Base-by-base conservation (phyloP, 192 early-diverging fungal species). In the Gamsiella multidivaricata region DNA sequence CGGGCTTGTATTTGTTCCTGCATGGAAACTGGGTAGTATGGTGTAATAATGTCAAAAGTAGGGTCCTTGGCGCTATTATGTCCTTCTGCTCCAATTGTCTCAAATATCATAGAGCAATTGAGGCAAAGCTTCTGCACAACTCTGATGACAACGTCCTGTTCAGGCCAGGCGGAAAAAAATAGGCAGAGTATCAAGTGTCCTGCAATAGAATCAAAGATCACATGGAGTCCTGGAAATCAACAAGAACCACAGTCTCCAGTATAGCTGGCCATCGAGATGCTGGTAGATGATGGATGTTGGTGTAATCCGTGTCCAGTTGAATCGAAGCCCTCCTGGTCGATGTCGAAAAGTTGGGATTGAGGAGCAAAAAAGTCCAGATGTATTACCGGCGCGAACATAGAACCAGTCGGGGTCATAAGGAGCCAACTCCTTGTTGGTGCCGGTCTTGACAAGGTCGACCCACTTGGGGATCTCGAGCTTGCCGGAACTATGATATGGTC, bases 351-450 rank as follows among this genome's bases (percentile, higher is more conserved):
- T 78, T 15, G 23, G 39, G 23, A 46, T 46, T 10, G 4, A n/a
- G n/a, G 15, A 46, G n/a, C 5, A 46, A 46, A 46, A 46, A 46
- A 46, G 9, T 52, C 20, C 28, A 29, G 25, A 54, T 49, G 57
- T 49, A 84, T 58, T 81, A 92, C 93, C 94, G 65, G 95, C 95
- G 69, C 95, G 95, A 56, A 97, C 83, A 89, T 96, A 99, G 93
- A 91, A 99, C 96, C 96, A 99, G 89, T 99, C 97, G 53, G 94
- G 91, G 82, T 99, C 96, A 85, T 96, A 94, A 34, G 97, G 97
- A 71, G 92, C 92, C 62, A 97, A 89, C 86, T 99, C 96, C 92
- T 97, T 97, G 91, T 88, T 90, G 68, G 93, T 89, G 63, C 89
- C 94, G 70, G 96, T 97, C 91, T 99, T 99, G 88, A 96, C 96